A percentile compares a stretch with the other conserved stretches of the same genome.
Evolutionary conservation across 2,329 filamentous ascomycete genomes (phyloP).

Genomic region (Neofusicoccum umdonicola): DNA sequence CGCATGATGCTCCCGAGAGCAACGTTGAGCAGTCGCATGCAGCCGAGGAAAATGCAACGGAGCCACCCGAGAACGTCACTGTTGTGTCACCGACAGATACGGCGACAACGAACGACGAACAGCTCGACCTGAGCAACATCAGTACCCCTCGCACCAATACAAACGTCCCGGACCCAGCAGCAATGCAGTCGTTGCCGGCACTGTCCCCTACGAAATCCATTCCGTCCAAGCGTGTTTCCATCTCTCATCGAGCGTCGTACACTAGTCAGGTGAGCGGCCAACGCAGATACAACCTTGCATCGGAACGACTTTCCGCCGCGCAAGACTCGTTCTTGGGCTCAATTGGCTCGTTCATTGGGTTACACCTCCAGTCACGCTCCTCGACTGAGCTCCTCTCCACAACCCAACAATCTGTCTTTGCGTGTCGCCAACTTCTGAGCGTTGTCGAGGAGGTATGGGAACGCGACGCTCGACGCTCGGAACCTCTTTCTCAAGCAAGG

Average conservation of each 20-base stretch:
- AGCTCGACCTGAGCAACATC: neutral
- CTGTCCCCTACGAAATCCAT: constrained; percentile 12
- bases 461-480: constrained; percentile 68
- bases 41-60: constrained; percentile 14
- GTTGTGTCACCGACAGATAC: constrained; percentile 8
- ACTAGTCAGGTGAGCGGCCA: constrained; percentile 63
- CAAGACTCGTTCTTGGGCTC: constrained; percentile 90
- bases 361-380: constrained; percentile 90
- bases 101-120: constrained; percentile 9
- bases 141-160: constrained; percentile 5
- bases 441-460: constrained; percentile 81
- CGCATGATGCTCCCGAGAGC: constrained; percentile 28
- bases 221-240: constrained; percentile 46
- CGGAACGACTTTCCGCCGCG: constrained; percentile 72
- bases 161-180: neutral
- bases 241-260: constrained; percentile 74
- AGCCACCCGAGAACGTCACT: constrained; percentile 1
- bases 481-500: constrained; percentile 66
- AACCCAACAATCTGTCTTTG: constrained; percentile 78
- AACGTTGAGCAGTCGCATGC: constrained; percentile 11
- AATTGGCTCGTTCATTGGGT: constrained; percentile 88
- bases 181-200: constrained; percentile 5
- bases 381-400: constrained; percentile 77
- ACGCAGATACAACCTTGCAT: constrained; percentile 72
- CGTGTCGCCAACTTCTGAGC: constrained; percentile 74